phyloP scores from a whole-genome alignment of 805 yeast species.

The Candida tallmaniae region DNA sequence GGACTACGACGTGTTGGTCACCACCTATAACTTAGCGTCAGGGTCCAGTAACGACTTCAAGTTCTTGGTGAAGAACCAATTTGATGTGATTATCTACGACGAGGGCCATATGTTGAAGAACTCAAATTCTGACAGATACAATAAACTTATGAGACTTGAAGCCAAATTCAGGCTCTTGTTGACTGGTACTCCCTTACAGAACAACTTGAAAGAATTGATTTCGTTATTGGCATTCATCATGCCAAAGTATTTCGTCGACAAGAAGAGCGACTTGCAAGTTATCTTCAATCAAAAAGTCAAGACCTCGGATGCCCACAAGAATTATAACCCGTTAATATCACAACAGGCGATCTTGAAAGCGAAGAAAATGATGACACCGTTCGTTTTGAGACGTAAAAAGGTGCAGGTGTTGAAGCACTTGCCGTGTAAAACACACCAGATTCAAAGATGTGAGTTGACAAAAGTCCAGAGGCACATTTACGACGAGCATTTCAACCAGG shows the following conservation, averaged over 20 bases:
- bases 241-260: slow-evolving; percentile 76
- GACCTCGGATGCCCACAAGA: slow-evolving; percentile 45
- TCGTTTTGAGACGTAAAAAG: slow-evolving; percentile 87
- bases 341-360: slow-evolving; percentile 92
- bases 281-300: slow-evolving; percentile 85
- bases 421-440: slow-evolving; percentile 67
- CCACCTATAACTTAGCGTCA: slow-evolving; percentile 89
- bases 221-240: slow-evolving; percentile 87
- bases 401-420: slow-evolving; percentile 86
- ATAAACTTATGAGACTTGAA: slow-evolving; percentile 74
- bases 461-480: slow-evolving; percentile 57
- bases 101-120: slow-evolving; percentile 98
- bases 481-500: slow-evolving; percentile 48
- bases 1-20: slow-evolving; percentile 82
- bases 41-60: slow-evolving; percentile 79
- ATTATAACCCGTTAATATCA: slow-evolving; percentile 76
- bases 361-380: slow-evolving; percentile 97
- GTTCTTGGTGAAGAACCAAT: slow-evolving; percentile 67
- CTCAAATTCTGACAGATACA: slow-evolving; percentile 80
- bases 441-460: slow-evolving; percentile 63
- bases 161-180: slow-evolving; percentile 82
- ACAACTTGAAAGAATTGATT: slow-evolving; percentile 84
- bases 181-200: slow-evolving; percentile 97
- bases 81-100: slow-evolving; percentile 89
- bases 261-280: slow-evolving; percentile 74